phyloP scores from a whole-genome alignment of 2,329 filamentous ascomycete genomes.

The Curvularia sp. region DNA sequence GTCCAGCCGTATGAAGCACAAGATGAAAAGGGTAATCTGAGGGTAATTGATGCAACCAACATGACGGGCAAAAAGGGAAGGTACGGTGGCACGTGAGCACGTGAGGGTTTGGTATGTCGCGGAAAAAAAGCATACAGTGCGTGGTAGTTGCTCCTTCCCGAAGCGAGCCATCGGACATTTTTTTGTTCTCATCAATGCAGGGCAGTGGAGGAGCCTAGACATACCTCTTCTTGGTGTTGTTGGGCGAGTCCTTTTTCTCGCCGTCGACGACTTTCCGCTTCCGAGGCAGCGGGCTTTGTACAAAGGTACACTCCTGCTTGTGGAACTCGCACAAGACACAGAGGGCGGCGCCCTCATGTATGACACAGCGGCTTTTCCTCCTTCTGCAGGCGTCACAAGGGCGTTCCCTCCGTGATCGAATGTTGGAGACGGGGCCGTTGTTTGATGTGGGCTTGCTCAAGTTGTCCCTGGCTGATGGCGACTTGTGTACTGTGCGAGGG shows the following conservation, averaged over 20 bases:
- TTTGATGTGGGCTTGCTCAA: conserved; percentile 48
- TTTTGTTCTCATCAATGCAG: conserved; percentile 8
- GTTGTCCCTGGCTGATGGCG: conserved; percentile 54
- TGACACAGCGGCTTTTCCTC: conserved; percentile 77
- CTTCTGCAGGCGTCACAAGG: conserved; percentile 72
- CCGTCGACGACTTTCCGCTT: conserved; percentile 79
- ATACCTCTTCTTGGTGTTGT: conserved; percentile 71
- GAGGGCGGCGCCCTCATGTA: conserved; percentile 74
- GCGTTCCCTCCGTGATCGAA: conserved; percentile 51
- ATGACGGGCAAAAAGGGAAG: conserved; percentile 1
- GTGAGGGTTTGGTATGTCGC: conserved; percentile 23
- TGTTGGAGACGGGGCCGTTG: conserved; percentile 47
- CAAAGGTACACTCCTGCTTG: conserved; percentile 79
- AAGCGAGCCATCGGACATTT: conserved; percentile 19
- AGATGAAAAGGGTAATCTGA: conserved; percentile 2
- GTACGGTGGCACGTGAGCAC: conserved; percentile 30
- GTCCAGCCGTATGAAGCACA: conserved; percentile 9
- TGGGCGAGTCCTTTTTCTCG: conserved; percentile 64
- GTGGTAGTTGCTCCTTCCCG: conserved; percentile 7
- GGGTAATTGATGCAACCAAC: not conserved
- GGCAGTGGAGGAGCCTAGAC: conserved; percentile 46
- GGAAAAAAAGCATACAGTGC: conserved; percentile 14
- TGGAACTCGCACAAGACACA: conserved; percentile 81
- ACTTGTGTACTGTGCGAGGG: conserved; percentile 50
- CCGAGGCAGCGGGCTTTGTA: conserved; percentile 76